Base-by-base conservation (phyloP, 345 rosid genomes). In the Psidium guajava region DNA sequence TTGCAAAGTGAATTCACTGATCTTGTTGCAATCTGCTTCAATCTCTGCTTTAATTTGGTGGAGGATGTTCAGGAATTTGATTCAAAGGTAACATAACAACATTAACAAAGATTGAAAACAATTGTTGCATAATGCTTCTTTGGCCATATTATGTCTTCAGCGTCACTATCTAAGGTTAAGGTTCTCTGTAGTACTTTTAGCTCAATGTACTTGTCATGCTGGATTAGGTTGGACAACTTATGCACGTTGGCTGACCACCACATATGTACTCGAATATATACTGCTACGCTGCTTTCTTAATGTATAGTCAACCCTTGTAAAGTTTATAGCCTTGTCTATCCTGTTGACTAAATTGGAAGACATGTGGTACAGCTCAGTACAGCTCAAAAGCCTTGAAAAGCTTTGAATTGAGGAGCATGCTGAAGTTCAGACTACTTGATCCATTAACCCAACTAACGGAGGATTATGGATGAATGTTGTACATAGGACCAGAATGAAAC, bases 11-110 rank as follows among this genome's bases (percentile, higher is more conserved):
- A 90, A 84, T 97, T 97, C 87, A 84, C 87, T 50, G 98, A 97
- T 93, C 97, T 97, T 86, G 98, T 97, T 91, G 98, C 98, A 61
- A 82, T 92, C 82, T 96, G 99, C 87, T 97, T 95, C 93, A 95
- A 92, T 85, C 93, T 94, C 80, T 96, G 99, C 91, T 96, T 97
- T 91, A 93, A 93, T 89, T 86, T 97, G 93, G 90, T 96, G 58
- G 98, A 95, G 87, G 99, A 96, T 83, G 99, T 95, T 89, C 96
- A 96, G 86, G 98, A 97, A 91, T 97, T 97, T 87, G 99, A 97
- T 90, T 97, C 99, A 20, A 97, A 96, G 98, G 99, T 97, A 90
- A 32, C 47, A 18, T 32, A 32, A 69, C 47, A 18, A 64, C 24
- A 18, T 64, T 32, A 69, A 69, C 77, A 18, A 69, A 69, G 47